A percentile compares a stretch with the other conserved stretches of the same genome.
Evolutionary conservation across 805 yeast genomes (phyloP).

Genomic region (Candida sakaeoensis): DNA sequence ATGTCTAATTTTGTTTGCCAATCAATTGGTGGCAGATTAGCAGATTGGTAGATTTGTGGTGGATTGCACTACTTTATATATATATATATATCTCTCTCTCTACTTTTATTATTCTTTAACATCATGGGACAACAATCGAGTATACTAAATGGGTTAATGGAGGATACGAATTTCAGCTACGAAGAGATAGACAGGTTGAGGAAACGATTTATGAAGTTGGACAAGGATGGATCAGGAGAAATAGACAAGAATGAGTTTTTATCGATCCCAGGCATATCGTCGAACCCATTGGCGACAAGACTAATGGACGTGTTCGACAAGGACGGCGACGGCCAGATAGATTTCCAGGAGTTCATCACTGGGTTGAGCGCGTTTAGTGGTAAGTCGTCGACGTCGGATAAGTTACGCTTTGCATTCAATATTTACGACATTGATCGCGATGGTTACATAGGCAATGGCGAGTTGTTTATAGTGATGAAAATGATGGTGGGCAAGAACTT

Average conservation of each 20-base stretch:
- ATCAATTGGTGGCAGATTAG: neutral
- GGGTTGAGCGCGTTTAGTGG: constrained; percentile 87
- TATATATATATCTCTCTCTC: too few species aligned
- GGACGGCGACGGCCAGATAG: constrained; percentile 90
- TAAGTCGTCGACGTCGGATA: constrained; percentile 75
- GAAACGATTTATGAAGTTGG: constrained; percentile 91
- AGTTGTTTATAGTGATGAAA: constrained; percentile 82
- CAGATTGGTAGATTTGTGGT: neutral
- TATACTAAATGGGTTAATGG: constrained; percentile 64
- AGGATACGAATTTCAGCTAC: constrained; percentile 80
- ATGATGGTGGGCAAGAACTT: constrained; percentile 96
- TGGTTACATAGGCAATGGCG: constrained; percentile 94
- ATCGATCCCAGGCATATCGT: constrained; percentile 86
- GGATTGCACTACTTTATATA: neutral
- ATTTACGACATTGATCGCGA: constrained; percentile 95
- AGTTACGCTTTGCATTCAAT: constrained; percentile 82
- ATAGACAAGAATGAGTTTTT: constrained; percentile 88
- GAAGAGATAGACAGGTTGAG: constrained; percentile 91
- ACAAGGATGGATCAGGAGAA: constrained; percentile 87
- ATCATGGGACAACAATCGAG: constrained; percentile 46
- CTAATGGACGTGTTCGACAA: constrained; percentile 92
- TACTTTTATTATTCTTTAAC: neutral
- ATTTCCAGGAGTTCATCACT: constrained; percentile 89
- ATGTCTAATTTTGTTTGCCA: too few species aligned
- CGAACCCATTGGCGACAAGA: constrained; percentile 85